These are phyloP conservation scores for Curvularia eragrostidis DNA, from an alignment of 2,329 filamentous ascomycete genomes.

Conservation along the genomic window DNA sequence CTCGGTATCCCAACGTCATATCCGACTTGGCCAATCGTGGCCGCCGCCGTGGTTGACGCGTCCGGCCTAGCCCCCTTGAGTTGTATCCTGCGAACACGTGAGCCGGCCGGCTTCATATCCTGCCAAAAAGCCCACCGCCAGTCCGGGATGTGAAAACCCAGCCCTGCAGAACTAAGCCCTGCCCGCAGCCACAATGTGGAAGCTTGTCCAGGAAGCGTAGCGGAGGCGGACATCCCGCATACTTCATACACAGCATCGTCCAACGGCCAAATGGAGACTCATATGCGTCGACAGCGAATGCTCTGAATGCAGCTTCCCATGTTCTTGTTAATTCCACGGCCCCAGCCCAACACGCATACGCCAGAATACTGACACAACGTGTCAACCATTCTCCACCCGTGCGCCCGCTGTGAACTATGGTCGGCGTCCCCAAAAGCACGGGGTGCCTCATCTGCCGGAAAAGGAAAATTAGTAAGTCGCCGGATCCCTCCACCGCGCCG, in stretches of 20 bases:
- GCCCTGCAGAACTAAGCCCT: slow-evolving; percentile 21
- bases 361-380: slow-evolving; percentile 2
- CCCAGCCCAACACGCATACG: background rate
- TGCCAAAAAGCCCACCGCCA: slow-evolving; percentile 20
- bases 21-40: slow-evolving; percentile 8
- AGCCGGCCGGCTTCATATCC: slow-evolving; percentile 12
- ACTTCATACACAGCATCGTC: slow-evolving; percentile 18
- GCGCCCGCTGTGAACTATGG: slow-evolving; percentile 28
- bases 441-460: slow-evolving; percentile 44
- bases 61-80: slow-evolving; percentile 22
- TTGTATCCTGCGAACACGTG: slow-evolving; percentile 34
- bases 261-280: slow-evolving; percentile 11
- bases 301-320: slow-evolving; percentile 3
- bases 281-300: slow-evolving; percentile 9
- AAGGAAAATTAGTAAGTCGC: slow-evolving; percentile 43
- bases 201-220: slow-evolving; percentile 17
- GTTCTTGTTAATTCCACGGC: background rate
- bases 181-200: slow-evolving; percentile 15
- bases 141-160: slow-evolving; percentile 16
- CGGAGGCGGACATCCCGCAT: slow-evolving; percentile 14
- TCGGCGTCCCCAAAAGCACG: slow-evolving; percentile 46
- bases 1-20: slow-evolving; percentile 7
- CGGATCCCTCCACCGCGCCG: background rate
- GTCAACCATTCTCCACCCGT: background rate
- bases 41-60: background rate